Percentiles rank a stretch among this genome's conserved stretches.
Evolutionary conservation across 805 yeast genomes (phyloP).

Genomic region (Candida koratica): DNA sequence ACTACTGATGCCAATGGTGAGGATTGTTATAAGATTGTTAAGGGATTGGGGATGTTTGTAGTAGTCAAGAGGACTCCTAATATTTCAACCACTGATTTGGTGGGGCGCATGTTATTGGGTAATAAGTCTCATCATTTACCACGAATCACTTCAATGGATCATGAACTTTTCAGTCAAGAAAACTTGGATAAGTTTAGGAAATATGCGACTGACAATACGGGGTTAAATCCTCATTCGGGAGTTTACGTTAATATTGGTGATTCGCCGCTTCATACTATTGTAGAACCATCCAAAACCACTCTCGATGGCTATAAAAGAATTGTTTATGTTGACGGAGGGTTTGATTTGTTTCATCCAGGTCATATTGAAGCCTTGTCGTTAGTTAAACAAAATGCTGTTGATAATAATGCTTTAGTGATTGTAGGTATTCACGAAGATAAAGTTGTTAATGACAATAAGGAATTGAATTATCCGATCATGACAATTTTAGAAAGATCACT

Average conservation of each 20-base stretch:
- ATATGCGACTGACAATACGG: conserved; percentile 66
- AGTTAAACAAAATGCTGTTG: conserved; percentile 28
- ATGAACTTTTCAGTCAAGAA: conserved; percentile 32
- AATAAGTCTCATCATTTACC: conserved; percentile 54
- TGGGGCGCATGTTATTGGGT: conserved; percentile 74
- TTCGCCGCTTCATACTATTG: conserved; percentile 25
- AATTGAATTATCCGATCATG: conserved; percentile 78
- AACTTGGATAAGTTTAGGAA: conserved; percentile 39
- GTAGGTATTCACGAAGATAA: conserved; percentile 67
- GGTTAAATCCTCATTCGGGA: conserved; percentile 52
- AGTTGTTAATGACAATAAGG: conserved; percentile 52
- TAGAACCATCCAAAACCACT: conserved; percentile 29
- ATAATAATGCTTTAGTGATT: conserved; percentile 42
- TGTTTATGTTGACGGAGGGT: conserved; percentile 74
- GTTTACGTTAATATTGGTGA: conserved; percentile 43
- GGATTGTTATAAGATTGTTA: conserved; percentile 83
- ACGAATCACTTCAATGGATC: conserved; percentile 18
- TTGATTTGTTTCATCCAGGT: conserved; percentile 91
- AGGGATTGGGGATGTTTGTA: conserved; percentile 77
- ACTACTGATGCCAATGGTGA: conserved; percentile 95
- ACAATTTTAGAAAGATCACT: conserved; percentile 78
- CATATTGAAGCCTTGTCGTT: conserved; percentile 71
- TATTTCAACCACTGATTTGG: conserved; percentile 91
- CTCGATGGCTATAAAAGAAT: conserved; percentile 20
- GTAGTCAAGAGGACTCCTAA: conserved; percentile 94